Conservation (phyloP, 1,284 basidiomycete genomes). For the Xerocomus subilludens region DNA sequence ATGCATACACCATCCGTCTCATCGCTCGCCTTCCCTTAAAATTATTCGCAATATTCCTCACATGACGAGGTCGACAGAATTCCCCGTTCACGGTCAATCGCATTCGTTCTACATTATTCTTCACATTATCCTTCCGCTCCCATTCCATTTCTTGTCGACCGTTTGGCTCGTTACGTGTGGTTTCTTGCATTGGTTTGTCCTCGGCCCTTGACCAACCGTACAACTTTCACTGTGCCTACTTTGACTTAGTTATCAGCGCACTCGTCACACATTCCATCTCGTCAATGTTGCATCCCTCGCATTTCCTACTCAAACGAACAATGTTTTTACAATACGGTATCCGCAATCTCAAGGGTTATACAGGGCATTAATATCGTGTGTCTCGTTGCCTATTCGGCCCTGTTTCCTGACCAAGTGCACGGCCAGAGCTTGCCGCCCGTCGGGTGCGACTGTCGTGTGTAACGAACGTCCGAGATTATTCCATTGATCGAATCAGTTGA, state of each 20-base stretch:
- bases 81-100: conserved; percentile 54
- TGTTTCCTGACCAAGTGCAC: conserved; percentile 22
- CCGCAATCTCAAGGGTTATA: conserved; percentile 50
- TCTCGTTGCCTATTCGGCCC: conserved; percentile 24
- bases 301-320: conserved; percentile 57
- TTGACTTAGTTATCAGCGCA: conserved; percentile 51
- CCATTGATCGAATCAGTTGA: background rate
- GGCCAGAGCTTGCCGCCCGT: background rate
- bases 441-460: conserved; percentile 14
- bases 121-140: conserved; percentile 69
- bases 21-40: conserved; percentile 58
- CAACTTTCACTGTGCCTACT: conserved; percentile 50
- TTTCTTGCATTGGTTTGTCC: conserved; percentile 54
- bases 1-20: conserved; percentile 62
- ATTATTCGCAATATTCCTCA: conserved; percentile 52
- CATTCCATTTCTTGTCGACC: conserved; percentile 52
- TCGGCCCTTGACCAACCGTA: conserved; percentile 45
- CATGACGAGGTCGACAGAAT: conserved; percentile 60
- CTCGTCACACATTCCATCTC: conserved; percentile 56
- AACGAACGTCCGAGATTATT: conserved; percentile 17
- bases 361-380: conserved; percentile 26
- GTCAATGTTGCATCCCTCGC: conserved; percentile 63
- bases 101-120: conserved; percentile 78
- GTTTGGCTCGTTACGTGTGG: conserved; percentile 53
- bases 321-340: conserved; percentile 55